Evolutionary conservation across 495 filamentous ascomycete genomes (phyloP).

Genomic region (Thermothielavioides terrestris): DNA sequence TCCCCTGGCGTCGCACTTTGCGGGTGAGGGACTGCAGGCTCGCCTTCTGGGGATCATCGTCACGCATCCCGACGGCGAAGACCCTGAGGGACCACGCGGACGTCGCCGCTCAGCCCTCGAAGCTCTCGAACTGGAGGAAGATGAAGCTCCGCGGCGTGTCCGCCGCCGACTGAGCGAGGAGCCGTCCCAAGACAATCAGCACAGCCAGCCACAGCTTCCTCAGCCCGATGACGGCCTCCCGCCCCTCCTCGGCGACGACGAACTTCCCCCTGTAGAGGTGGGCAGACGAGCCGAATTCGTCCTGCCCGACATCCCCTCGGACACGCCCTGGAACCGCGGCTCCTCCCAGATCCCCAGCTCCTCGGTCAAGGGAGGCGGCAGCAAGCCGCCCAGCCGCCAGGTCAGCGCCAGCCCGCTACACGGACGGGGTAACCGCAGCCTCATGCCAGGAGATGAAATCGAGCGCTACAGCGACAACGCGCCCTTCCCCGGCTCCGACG

Average conservation of each 20-base stretch:
- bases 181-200: constrained; percentile 6
- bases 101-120: constrained; percentile 16
- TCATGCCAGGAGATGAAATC: constrained; percentile 20
- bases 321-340: constrained; percentile 38
- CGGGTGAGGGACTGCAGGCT: constrained; percentile 28
- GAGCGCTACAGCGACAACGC: constrained; percentile 33
- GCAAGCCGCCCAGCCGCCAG: constrained; percentile 23
- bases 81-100: constrained; percentile 9
- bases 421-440: constrained; percentile 22
- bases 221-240: background rate
- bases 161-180: constrained; percentile 23
- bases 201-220: constrained; percentile 1
- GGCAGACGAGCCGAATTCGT: constrained; percentile 29
- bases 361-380: constrained; percentile 28
- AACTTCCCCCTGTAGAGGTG: constrained; percentile 22
- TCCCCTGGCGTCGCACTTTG: constrained; percentile 31
- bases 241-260: constrained; percentile 12
- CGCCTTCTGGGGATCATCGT: constrained; percentile 19
- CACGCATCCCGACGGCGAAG: constrained; percentile 12
- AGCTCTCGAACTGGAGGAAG: constrained; percentile 19
- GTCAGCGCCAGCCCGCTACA: constrained; percentile 33
- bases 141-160: constrained; percentile 19
- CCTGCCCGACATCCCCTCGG: constrained; percentile 34
- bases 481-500: constrained; percentile 22
- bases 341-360: constrained; percentile 36